Percentiles rank a stretch among this genome's conserved stretches.
Conservation (phyloP, 2,329 filamentous ascomycete genomes). For the Fusarium coicis region DNA sequence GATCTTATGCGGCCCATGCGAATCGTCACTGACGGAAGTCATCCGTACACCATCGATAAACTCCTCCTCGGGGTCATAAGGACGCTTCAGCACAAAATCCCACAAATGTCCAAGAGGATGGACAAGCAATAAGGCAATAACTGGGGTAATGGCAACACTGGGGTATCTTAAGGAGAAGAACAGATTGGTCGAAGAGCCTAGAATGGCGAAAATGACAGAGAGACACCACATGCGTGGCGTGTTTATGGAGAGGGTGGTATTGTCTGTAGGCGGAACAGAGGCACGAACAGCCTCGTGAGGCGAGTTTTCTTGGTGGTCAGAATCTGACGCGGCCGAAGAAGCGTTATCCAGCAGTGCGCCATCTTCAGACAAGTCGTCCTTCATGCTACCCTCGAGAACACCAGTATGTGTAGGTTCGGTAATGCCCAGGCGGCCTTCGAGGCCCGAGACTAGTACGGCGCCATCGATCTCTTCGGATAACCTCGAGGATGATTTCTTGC, state of each 20-base stretch:
- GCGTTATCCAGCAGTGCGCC: conserved; percentile 51
- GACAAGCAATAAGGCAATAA: conserved; percentile 86
- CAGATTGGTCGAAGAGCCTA: conserved; percentile 85
- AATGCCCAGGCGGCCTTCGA: conserved; percentile 65
- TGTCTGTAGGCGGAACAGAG: conserved; percentile 80
- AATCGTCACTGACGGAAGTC: conserved; percentile 29
- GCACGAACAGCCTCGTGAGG: conserved; percentile 83
- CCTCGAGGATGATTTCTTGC: conserved; percentile 49
- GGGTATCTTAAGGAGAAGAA: conserved; percentile 93
- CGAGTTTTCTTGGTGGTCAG: conserved; percentile 73
- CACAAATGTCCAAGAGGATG: conserved; percentile 85
- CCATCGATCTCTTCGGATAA: conserved; percentile 63
- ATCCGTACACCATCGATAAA: conserved; percentile 61
- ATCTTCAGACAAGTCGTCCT: conserved; percentile 53
- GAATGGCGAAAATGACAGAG: conserved; percentile 81
- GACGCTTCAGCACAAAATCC: conserved; percentile 77
- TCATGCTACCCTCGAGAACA: conserved; percentile 56
- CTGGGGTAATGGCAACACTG: conserved; percentile 87
- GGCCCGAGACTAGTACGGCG: conserved; percentile 61
- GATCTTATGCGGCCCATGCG: conserved; percentile 27
- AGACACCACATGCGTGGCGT: conserved; percentile 89
- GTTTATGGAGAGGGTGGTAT: conserved; percentile 82
- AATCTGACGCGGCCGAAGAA: conserved; percentile 56
- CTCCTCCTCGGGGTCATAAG: conserved; percentile 60
- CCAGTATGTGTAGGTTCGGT: conserved; percentile 59